Conservation (phyloP, 2,329 filamentous ascomycete genomes). For the Teratosphaeria gauchensis region DNA sequence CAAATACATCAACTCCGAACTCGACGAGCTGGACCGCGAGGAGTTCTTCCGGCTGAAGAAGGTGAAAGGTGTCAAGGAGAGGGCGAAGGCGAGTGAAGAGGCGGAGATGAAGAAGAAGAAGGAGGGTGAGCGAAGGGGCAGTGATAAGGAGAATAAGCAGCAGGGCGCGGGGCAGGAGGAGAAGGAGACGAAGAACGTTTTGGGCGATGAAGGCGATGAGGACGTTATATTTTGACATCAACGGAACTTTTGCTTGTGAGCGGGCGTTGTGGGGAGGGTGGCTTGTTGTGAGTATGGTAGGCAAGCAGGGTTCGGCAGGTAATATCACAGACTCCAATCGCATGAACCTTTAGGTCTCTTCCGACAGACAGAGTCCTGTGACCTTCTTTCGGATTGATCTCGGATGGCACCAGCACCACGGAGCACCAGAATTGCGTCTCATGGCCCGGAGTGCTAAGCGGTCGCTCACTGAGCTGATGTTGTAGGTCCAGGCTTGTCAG, state of each 20-base stretch:
- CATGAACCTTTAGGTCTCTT: background rate
- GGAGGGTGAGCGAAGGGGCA: conserved; percentile 6
- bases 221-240: conserved; percentile 22
- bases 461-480: no score
- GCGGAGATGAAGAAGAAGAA: conserved; percentile 16
- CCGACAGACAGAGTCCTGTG: no score
- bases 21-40: conserved; percentile 94
- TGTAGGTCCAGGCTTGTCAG: no score
- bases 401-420: no score
- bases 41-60: conserved; percentile 98
- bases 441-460: no score
- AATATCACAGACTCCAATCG: background rate
- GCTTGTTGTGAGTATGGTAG: background rate
- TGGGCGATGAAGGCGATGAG: conserved; percentile 27
- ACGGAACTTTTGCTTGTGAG: background rate
- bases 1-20: conserved; percentile 98
- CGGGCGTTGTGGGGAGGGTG: background rate
- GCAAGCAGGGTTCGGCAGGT: background rate
- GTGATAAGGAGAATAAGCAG: conserved; percentile 22
- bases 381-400: no score
- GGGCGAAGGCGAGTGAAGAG: conserved; percentile 35
- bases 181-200: conserved; percentile 20
- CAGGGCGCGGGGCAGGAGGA: background rate
- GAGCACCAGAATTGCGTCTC: no score
- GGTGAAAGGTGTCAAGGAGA: conserved; percentile 62